These are phyloP conservation scores for Aspergillus udagawae DNA, from an alignment of 2,329 filamentous ascomycete genomes.

Conservation along the genomic window DNA sequence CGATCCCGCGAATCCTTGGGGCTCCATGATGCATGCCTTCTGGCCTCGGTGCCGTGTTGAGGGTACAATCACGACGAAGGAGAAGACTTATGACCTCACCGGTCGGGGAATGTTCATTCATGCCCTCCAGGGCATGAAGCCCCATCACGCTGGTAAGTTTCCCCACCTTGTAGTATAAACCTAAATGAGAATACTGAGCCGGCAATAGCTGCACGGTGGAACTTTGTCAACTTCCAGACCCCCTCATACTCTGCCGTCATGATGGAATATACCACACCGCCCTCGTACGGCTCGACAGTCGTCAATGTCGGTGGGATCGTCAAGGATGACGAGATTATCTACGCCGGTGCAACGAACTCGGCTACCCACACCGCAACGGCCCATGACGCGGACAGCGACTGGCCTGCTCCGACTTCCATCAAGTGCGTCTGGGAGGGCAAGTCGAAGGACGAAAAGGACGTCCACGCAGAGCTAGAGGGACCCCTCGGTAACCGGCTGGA, in stretches of 20 bases:
- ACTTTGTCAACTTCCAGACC: constrained; percentile 88
- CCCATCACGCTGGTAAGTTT: constrained; percentile 75
- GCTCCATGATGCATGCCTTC: constrained; percentile 84
- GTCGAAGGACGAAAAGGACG: constrained; percentile 68
- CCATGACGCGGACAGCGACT: constrained; percentile 73
- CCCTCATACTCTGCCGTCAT: constrained; percentile 80
- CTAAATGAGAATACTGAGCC: not conserved
- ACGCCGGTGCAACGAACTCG: constrained; percentile 62
- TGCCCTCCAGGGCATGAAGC: constrained; percentile 97
- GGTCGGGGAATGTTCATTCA: constrained; percentile 77
- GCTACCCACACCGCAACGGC: constrained; percentile 67
- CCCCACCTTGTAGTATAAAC: not conserved
- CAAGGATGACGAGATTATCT: constrained; percentile 75
- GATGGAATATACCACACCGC: constrained; percentile 95
- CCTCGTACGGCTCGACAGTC: constrained; percentile 81
- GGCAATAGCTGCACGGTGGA: constrained; percentile 72
- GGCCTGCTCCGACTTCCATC: constrained; percentile 77
- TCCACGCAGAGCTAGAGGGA: constrained; percentile 67
- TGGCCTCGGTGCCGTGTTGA: constrained; percentile 84
- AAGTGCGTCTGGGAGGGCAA: constrained; percentile 76
- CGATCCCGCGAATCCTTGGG: constrained; percentile 83
- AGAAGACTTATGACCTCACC: constrained; percentile 75
- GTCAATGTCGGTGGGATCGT: constrained; percentile 80
- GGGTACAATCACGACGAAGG: constrained; percentile 78
- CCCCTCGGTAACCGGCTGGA: constrained; percentile 67